A percentile compares a stretch with the other conserved stretches of the same genome.
Conservation (phyloP, 805 yeast species). For the Naumovozyma baii region DNA sequence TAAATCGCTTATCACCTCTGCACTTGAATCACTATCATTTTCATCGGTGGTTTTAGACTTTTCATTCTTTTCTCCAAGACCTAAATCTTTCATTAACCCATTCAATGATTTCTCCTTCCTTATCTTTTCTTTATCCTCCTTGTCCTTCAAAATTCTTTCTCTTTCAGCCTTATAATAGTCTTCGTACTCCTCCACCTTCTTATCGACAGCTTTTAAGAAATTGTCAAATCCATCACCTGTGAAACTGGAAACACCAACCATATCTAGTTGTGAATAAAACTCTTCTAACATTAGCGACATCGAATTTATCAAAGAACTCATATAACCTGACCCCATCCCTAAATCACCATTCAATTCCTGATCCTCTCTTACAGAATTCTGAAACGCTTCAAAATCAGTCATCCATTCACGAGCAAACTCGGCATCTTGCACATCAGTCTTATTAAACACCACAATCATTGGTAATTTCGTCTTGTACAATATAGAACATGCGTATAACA, state of each 20-base stretch:
- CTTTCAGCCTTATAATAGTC: conserved; percentile 77
- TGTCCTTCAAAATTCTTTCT: conserved; percentile 66
- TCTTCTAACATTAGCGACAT: conserved; percentile 95
- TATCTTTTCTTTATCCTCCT: conserved; percentile 63
- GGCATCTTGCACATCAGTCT: conserved; percentile 79
- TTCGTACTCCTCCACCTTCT: conserved; percentile 79
- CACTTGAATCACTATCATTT: conserved; percentile 37
- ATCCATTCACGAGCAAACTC: conserved; percentile 93
- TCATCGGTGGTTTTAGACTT: conserved; percentile 14
- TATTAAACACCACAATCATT: conserved; percentile 92
- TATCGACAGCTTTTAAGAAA: conserved; percentile 72
- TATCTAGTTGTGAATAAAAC: conserved; percentile 85
- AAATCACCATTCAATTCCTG: conserved; percentile 52
- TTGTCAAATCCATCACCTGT: conserved; percentile 95
- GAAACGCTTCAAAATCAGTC: conserved; percentile 91
- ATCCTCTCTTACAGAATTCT: conserved; percentile 58
- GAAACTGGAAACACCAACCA: conserved; percentile 83
- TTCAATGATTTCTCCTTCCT: conserved; percentile 63
- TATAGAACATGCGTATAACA: conserved; percentile 96
- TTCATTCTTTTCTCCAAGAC: conserved; percentile 39
- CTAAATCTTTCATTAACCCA: conserved; percentile 78
- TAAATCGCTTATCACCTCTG: conserved; percentile 40
- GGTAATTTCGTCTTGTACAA: conserved; percentile 93
- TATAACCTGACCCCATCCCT: conserved; percentile 65
- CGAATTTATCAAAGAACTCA: conserved; percentile 87